These are phyloP conservation scores for Ocimum tenuiflorum DNA, from an alignment of 257 asterid species.

Conservation along the genomic window DNA sequence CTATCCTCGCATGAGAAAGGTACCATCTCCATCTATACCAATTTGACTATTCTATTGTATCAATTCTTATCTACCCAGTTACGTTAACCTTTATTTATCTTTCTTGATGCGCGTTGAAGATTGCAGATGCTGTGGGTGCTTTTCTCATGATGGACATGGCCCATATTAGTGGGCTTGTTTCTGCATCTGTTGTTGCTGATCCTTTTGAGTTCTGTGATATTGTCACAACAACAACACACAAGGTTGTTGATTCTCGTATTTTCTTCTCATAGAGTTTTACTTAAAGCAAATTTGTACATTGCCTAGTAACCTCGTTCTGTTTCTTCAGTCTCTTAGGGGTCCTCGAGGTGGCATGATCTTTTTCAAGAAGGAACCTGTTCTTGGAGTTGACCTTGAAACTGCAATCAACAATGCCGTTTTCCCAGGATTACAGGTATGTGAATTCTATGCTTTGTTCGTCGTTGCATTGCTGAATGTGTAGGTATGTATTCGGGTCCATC, in stretches of 20 bases:
- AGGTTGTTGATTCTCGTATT: slow-evolving; percentile 34
- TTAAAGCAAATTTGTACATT: not conserved
- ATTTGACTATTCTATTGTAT: not conserved
- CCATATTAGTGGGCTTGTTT: slow-evolving; percentile 92
- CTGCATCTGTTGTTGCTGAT: slow-evolving; percentile 84
- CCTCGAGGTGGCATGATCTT: slow-evolving; percentile 99
- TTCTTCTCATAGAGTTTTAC: not conserved
- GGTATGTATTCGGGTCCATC: not conserved
- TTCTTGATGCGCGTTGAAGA: slow-evolving; percentile 32
- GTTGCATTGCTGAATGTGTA: not conserved
- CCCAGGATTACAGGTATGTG: slow-evolving; percentile 80
- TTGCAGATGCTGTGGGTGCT: slow-evolving; percentile 89
- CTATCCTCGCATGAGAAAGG: slow-evolving; percentile 84
- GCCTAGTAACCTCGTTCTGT: not conserved
- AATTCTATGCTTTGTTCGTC: not conserved
- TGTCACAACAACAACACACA: slow-evolving; percentile 92
- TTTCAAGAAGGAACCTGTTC: slow-evolving; percentile 81
- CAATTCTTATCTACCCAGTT: not conserved
- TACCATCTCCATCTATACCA: slow-evolving; percentile 1
- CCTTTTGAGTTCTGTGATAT: slow-evolving; percentile 92
- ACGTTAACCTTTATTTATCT: slow-evolving; percentile 3
- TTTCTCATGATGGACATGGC: slow-evolving; percentile 98
- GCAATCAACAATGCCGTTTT: slow-evolving; percentile 84
- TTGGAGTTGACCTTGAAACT: slow-evolving; percentile 72
- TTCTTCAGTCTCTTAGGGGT: slow-evolving; percentile 81